Evolutionary conservation across 139 green algal species (phyloP).

Genomic region (Parachlorella kessleri): DNA sequence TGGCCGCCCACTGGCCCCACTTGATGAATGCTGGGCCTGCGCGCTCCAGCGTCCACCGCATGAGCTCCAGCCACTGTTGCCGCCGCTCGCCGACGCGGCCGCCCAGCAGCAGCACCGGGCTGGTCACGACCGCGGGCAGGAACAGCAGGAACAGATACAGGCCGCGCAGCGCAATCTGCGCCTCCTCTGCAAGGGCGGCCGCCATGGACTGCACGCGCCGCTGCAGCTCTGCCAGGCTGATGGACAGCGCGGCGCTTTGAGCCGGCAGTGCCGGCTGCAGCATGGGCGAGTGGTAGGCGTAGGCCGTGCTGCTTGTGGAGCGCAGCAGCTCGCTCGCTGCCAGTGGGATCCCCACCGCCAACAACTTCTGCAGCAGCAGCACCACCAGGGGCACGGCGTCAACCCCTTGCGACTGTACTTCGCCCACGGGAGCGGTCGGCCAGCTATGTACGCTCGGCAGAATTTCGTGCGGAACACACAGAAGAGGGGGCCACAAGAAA

Average conservation of each 20-base stretch:
- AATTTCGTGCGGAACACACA: no score
- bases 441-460: no score
- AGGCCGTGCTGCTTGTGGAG: not conserved
- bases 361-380: not conserved
- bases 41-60: constrained; percentile 79
- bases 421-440: no score
- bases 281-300: constrained; percentile 7
- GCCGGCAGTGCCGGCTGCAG: not conserved
- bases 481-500: no score
- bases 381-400: not conserved
- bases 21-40: constrained; percentile 87
- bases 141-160: constrained; percentile 73
- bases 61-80: constrained; percentile 66
- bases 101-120: constrained; percentile 45
- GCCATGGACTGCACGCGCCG: not conserved
- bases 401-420: no score
- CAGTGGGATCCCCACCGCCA: constrained; percentile 35
- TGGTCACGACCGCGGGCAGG: constrained; percentile 50
- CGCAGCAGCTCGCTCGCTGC: constrained; percentile 29
- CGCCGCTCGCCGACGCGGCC: constrained; percentile 31
- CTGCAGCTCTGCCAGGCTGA: constrained; percentile 11
- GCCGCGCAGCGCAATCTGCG: constrained; percentile 18
- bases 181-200: constrained; percentile 6
- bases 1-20: constrained; percentile 89
- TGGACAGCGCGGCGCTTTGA: not conserved